Conservation (phyloP, 306 rosid genomes). For the Ziziphus jujuba region DNA sequence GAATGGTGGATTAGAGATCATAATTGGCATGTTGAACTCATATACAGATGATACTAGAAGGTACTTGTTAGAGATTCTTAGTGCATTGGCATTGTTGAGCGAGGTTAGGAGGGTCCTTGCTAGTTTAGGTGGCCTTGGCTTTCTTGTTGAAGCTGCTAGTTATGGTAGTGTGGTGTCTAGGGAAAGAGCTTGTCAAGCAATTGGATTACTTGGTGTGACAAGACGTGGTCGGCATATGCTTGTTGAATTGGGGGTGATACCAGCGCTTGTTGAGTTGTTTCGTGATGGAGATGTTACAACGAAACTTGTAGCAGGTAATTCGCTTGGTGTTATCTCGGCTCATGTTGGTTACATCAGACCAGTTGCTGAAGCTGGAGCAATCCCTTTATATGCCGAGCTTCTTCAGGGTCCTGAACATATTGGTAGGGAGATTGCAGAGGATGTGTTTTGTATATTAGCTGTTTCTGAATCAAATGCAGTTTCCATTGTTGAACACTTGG, state of each 20-base stretch:
- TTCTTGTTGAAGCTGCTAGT: slow-evolving; percentile 50
- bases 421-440: slow-evolving; percentile 53
- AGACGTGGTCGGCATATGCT: slow-evolving; percentile 25
- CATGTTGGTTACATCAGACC: slow-evolving; percentile 41
- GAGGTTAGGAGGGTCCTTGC: slow-evolving; percentile 40
- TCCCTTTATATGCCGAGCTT: slow-evolving; percentile 52
- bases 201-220: slow-evolving; percentile 41
- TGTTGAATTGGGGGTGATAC: slow-evolving; percentile 44
- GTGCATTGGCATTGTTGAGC: slow-evolving; percentile 37
- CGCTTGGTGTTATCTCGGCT: slow-evolving; percentile 47
- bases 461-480: slow-evolving; percentile 38
- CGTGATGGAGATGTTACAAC: slow-evolving; percentile 29
- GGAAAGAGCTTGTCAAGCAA: slow-evolving; percentile 50
- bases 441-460: slow-evolving; percentile 44
- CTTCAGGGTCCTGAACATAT: slow-evolving; percentile 40
- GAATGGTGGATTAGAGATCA: slow-evolving; percentile 33
- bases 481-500: slow-evolving; percentile 37
- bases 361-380: slow-evolving; percentile 45
- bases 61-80: slow-evolving; percentile 49
- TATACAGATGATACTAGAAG: slow-evolving; percentile 7
- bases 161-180: slow-evolving; percentile 47
- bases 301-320: slow-evolving; percentile 36
- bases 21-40: slow-evolving; percentile 33
- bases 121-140: slow-evolving; percentile 30
- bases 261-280: slow-evolving; percentile 40